Percentiles rank a stretch among this genome's conserved stretches.
phyloP scores from a whole-genome alignment of 1,284 basidiomycete genomes.

The Serendipita sp. region DNA sequence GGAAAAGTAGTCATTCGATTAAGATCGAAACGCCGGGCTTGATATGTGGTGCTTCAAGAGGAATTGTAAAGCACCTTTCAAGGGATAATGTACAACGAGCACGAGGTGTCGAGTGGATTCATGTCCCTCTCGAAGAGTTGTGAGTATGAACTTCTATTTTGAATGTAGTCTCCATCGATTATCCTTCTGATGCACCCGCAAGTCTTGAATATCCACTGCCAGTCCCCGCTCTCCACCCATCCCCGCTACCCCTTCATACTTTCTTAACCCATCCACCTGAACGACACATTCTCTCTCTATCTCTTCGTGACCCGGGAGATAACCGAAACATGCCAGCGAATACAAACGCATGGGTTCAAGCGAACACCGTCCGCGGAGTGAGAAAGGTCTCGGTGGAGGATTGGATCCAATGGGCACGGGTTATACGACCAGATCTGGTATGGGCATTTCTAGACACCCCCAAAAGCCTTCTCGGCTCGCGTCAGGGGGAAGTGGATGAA shows the following conservation, averaged over 20 bases:
- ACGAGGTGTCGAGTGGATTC: slow-evolving; percentile 41
- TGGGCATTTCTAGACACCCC: not conserved
- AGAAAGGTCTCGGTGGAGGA: slow-evolving; percentile 35
- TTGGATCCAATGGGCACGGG: not conserved
- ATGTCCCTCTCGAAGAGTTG: slow-evolving; percentile 69
- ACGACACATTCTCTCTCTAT: slow-evolving; percentile 42
- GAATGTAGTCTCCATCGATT: slow-evolving; percentile 4
- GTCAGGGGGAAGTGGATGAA: not conserved
- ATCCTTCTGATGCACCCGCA: not conserved
- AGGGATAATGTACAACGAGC: slow-evolving; percentile 40
- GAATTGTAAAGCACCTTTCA: slow-evolving; percentile 59
- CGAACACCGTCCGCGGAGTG: slow-evolving; percentile 51
- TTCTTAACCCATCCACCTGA: slow-evolving; percentile 40
- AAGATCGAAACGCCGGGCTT: slow-evolving; percentile 45
- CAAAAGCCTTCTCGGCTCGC: not conserved
- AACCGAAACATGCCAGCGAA: slow-evolving; percentile 54
- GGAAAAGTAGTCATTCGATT: slow-evolving; percentile 13
- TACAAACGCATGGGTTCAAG: slow-evolving; percentile 39
- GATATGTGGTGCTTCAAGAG: slow-evolving; percentile 50
- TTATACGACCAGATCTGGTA: not conserved
- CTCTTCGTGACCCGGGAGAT: slow-evolving; percentile 51
- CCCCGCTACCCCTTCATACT: slow-evolving; percentile 37
- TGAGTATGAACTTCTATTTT: slow-evolving; percentile 28
- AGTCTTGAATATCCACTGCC: slow-evolving; percentile 52
- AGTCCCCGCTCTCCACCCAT: slow-evolving; percentile 38